Base-by-base conservation (phyloP, 148 eudicot species). In the Amaranthus hypochondriacus region DNA sequence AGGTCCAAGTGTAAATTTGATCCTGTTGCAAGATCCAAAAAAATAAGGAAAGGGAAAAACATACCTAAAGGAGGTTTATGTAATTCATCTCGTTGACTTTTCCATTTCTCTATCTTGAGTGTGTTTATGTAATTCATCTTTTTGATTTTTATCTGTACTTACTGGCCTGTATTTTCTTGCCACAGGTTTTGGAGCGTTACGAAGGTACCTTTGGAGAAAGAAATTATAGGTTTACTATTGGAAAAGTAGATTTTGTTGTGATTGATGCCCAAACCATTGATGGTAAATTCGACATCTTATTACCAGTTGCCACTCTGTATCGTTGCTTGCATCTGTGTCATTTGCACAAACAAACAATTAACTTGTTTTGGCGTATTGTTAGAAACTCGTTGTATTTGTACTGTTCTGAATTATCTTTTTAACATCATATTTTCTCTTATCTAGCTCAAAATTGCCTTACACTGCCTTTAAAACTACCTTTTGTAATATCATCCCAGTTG, bases 191-290 rank as follows among this genome's bases (percentile, higher is more conserved):
- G 55, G 73, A 76, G 66, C 90, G 98, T 52, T 90, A 92, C 79
- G 98, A 94, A 81, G 78, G 78, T 65, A 79, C 61, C 68, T 94
- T 92, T 84, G 90, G 96, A 74, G 77, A 80, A 62, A 89, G 97
- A 79, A 91, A 91, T 77, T 81, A 84, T 64, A 73, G 56, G 60
- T 89, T 91, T 64, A 89, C 79, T 11, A 65, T 86, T 69, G 97
- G 98, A 76, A 84, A 84, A 68, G 89, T 94, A 59, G 92, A 92
- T 75, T 94, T 94, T 83, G 80, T 94, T 83, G 88, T 87, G 10
- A 73, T 94, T 77, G 98, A 94, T 88, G 85, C 96, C 57, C 98
- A 94, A 84, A 79, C 88, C 43, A 50, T 94, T 75, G 98, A 94
- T 84, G 98, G 97, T 92, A 86, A 80, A 42, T 42, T 28, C 60